Evolutionary conservation across 768 basidiomycete genomes (phyloP), one percentile per base, ranked within the genome.

Genomic region (Tricholoma sp.): DNA sequence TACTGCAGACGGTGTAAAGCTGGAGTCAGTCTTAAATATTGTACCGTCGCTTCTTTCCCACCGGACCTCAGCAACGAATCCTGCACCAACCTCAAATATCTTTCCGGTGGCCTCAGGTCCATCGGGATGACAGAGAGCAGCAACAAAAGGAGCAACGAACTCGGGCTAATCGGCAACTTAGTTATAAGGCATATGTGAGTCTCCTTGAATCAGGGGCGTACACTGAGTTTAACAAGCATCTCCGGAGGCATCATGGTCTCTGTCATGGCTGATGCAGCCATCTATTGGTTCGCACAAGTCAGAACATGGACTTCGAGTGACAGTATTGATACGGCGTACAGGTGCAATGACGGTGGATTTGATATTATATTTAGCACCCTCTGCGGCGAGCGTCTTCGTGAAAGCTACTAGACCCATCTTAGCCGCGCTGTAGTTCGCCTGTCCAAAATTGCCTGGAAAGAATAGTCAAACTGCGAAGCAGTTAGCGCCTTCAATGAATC

Each of bases 251-350:
- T 91, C 62, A 95, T 77, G 0, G 94, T 97, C 65, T 88, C 94
- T 2, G 94, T 97, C 96, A 98, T 98, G 2, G 83, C 82, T 3
- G 94, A 96, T 0, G 95, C 96, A n/a, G 96, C 96, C 57, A 91
- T 86, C 92, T 94, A 37, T 36, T 28, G 32, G 59, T 11, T 15
- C 8, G 31, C 17, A 24, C 47, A 34, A 54, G 3, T 4, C 54
- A 24, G 12, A 24, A 7, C 9, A 24, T 20, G 11, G 37, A 49
- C 8, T 0, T 1, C 10, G 15, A 17, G 6, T 6, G 15, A 24
- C 10, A 49, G 37, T 13, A 31, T 42, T 37, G 20, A 52, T 39
- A 2, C 18, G 11, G 45, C 88, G 17, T 71, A 95, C 91, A 0
- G 96, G 96, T 2, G 93, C 94, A 61, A 99, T 88, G n/a, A 79